Percentiles rank a stretch among this genome's conserved stretches.
Conservation (phyloP, 768 basidiomycete genomes). For the Mycena haematopus region DNA sequence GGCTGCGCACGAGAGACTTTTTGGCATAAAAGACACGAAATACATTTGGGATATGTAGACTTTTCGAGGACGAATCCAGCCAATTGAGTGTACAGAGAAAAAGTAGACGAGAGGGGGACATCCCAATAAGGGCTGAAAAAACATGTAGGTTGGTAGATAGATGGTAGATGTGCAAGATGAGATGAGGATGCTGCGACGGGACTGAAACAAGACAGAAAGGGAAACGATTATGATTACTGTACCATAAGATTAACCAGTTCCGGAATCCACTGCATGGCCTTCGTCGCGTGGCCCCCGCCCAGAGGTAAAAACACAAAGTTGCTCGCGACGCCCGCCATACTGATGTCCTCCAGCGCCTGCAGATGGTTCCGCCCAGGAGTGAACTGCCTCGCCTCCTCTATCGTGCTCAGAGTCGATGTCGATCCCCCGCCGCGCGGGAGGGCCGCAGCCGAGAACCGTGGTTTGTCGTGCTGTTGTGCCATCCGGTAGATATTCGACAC, state of each 20-base stretch:
- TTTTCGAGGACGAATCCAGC: not conserved
- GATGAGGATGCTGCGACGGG: constrained; percentile 21
- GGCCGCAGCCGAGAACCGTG: constrained; percentile 39
- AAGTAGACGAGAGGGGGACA: not conserved
- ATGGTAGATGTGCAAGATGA: constrained; percentile 8
- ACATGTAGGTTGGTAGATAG: not conserved
- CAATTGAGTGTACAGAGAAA: constrained; percentile 1
- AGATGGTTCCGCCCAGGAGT: constrained; percentile 60
- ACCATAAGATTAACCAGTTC: constrained; percentile 61
- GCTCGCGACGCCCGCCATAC: constrained; percentile 78
- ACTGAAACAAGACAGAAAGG: not conserved
- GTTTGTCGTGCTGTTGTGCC: constrained; percentile 56
- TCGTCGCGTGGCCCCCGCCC: constrained; percentile 58
- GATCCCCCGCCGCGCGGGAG: constrained; percentile 46
- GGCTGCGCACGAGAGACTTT: not conserved
- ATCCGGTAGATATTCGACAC: constrained; percentile 81
- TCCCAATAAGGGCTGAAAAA: not conserved
- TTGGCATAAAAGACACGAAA: not conserved
- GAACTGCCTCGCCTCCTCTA: constrained; percentile 57
- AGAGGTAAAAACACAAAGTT: constrained; percentile 74
- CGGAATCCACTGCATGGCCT: constrained; percentile 80
- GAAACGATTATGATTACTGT: constrained; percentile 34
- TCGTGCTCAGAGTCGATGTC: constrained; percentile 66
- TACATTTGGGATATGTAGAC: not conserved
- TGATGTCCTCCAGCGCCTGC: constrained; percentile 68